phyloP scores from a whole-genome alignment of 2,329 filamentous ascomycete species.

The Biscogniauxia marginata region DNA sequence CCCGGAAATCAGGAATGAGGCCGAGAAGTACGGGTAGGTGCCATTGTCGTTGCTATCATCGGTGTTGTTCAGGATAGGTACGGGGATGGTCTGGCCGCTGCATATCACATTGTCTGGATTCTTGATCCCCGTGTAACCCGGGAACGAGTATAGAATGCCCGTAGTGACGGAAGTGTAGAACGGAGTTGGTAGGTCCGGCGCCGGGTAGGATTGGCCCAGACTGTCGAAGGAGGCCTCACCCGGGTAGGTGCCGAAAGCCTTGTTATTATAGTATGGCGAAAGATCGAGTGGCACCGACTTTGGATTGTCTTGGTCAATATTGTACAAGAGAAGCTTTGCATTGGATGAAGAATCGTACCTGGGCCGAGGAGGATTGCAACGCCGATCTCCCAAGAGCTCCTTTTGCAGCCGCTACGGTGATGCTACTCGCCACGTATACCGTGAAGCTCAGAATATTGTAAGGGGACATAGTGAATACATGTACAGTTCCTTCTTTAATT shows the following conservation, averaged over 20 bases:
- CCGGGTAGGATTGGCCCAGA: constrained; percentile 42
- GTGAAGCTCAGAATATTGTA: neutral
- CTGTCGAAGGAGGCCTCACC: constrained; percentile 46
- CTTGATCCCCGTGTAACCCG: constrained; percentile 38
- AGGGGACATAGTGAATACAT: neutral
- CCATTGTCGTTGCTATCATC: neutral
- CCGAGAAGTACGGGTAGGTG: constrained; percentile 38
- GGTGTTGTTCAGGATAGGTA: constrained; percentile 22
- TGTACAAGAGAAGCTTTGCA: neutral
- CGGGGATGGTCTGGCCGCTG: constrained; percentile 37
- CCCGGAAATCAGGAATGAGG: constrained; percentile 42
- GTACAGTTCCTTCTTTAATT: too few species aligned
- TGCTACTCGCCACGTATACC: neutral
- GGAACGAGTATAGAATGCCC: constrained; percentile 42
- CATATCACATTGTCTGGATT: constrained; percentile 44
- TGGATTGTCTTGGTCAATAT: constrained; percentile 1
- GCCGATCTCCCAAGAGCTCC: neutral
- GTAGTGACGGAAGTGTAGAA: constrained; percentile 40
- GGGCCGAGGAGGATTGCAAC: neutral
- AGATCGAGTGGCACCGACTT: constrained; percentile 35
- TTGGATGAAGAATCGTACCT: too few species aligned
- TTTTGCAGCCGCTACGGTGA: neutral
- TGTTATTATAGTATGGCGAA: constrained; percentile 44
- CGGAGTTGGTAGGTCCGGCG: constrained; percentile 29
- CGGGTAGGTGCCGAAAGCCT: constrained; percentile 43